Base-by-base conservation (phyloP, 768 basidiomycete species). In the Neoboletus brunneissimus region DNA sequence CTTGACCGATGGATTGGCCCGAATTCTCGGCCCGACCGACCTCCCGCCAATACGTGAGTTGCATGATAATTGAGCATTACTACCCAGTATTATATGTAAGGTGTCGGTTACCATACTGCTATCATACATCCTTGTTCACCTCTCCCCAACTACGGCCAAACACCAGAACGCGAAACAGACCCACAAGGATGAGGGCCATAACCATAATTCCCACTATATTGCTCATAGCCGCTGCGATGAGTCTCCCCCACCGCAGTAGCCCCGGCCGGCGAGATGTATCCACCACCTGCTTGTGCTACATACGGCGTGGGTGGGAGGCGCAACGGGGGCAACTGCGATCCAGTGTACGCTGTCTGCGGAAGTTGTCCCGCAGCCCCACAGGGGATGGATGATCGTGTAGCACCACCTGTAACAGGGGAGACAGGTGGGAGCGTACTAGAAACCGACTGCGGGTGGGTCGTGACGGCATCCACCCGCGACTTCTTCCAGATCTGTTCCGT, bases 401-500 rank as follows among this genome's bases (percentile, higher is more conserved):
- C 38, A 46, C 54, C 50, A 37, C 56, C 48, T 20, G 18, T 8
- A 27, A 48, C 56, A 18, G 70, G 70, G 1, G 70, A 72, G 42
- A 73, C 65, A 9, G 70, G 65, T 7, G 62, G 58, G 58, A 67
- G 64, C 31, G 53, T 11, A 41, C 45, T 48, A 27, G 62, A 32
- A 48, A 55, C 52, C 29, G 57, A 27, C 37, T 58, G 65, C 23
- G 35, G 5, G 22, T 51, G 63, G 29, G 61, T 53, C 25, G 54
- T 43, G 45, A 64, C 50, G 0, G 55, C 51, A 34, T 78, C 75
- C 34, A 70, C 55, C 18, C 79, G 75, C 8, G 79, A 76, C 70
- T 87, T 89, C 76, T 91, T 91, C 89, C 88, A 91, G 35, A 85
- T 80, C 58, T 79, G 81, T 63, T 88, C 88, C 5, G 85, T 80